Conservation (phyloP, 176 grass and related monocot genomes). For the Eleusine indica region DNA sequence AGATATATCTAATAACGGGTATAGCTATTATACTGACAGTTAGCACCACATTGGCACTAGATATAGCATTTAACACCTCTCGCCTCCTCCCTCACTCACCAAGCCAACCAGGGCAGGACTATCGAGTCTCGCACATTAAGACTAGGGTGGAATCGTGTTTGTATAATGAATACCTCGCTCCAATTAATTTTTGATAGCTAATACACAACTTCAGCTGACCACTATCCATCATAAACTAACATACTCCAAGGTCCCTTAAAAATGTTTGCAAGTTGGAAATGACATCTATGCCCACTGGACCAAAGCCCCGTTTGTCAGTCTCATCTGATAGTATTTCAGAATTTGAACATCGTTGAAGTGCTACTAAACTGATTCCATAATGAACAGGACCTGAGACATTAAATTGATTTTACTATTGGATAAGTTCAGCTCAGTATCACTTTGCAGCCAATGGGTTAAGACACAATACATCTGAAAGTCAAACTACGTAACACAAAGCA, state of each 20-base stretch:
- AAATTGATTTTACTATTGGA: not conserved
- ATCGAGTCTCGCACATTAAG: not conserved
- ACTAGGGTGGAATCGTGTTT: not conserved
- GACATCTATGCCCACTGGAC: not conserved
- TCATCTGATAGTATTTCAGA: not conserved
- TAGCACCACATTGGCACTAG: not conserved
- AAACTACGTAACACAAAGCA: constrained; percentile 12
- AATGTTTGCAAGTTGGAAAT: constrained; percentile 7
- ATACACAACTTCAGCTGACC: not conserved
- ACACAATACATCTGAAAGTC: constrained; percentile 3
- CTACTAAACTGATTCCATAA: constrained; percentile 13
- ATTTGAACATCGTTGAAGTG: not conserved
- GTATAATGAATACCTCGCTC: not conserved
- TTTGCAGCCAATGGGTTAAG: not conserved
- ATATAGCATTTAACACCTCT: not conserved
- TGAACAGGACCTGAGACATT: not conserved
- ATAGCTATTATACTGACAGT: not conserved
- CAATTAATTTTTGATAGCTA: constrained; percentile 1
- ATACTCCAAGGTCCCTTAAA: not conserved
- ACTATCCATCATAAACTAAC: not conserved
- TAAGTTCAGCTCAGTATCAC: constrained; percentile 5
- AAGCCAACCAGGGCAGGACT: not conserved
- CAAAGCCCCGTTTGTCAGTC: not conserved
- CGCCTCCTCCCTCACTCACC: too few relatives aligned
- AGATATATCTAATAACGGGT: not conserved